A percentile compares a stretch with the other conserved stretches of the same genome.
These are phyloP conservation scores for Termitomyces sp. DNA, from an alignment of 768 basidiomycete species.

Conservation along the genomic window DNA sequence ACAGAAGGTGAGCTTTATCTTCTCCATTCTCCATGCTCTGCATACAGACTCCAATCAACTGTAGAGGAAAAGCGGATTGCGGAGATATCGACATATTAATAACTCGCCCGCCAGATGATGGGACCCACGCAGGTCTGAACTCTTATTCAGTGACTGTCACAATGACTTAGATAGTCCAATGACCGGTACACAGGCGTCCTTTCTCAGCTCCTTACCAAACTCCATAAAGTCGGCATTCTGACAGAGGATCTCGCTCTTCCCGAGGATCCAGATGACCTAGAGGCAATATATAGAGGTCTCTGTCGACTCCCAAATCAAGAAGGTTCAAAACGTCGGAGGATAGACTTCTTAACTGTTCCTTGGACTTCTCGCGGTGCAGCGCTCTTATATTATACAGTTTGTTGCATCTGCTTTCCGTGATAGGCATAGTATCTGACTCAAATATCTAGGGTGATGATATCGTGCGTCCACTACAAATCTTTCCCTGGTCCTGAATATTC, in stretches of 20 bases:
- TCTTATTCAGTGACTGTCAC: not conserved
- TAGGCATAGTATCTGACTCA: not conserved
- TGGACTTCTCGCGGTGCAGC: constrained; percentile 79
- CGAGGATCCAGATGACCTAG: constrained; percentile 59
- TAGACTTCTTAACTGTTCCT: constrained; percentile 83
- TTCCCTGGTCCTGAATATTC: not conserved
- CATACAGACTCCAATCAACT: not conserved
- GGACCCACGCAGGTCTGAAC: constrained; percentile 61
- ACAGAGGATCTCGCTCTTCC: constrained; percentile 78
- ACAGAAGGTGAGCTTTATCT: constrained; percentile 47
- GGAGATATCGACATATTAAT: constrained; percentile 93
- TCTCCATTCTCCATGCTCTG: not conserved
- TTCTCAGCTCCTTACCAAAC: constrained; percentile 43
- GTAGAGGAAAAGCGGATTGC: constrained; percentile 72
- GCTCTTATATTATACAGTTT: constrained; percentile 85
- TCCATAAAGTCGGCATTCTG: constrained; percentile 58
- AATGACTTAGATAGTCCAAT: not conserved
- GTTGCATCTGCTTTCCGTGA: constrained; percentile 14
- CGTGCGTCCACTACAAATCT: constrained; percentile 36
- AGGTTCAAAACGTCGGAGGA: constrained; percentile 53
- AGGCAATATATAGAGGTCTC: constrained; percentile 78
- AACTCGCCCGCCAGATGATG: constrained; percentile 68
- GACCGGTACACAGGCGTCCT: constrained; percentile 46
- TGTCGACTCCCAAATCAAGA: constrained; percentile 47
- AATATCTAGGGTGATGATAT: constrained; percentile 78